phyloP scores from a whole-genome alignment of 2,329 filamentous ascomycete species.

The Ophiostoma sp. region DNA sequence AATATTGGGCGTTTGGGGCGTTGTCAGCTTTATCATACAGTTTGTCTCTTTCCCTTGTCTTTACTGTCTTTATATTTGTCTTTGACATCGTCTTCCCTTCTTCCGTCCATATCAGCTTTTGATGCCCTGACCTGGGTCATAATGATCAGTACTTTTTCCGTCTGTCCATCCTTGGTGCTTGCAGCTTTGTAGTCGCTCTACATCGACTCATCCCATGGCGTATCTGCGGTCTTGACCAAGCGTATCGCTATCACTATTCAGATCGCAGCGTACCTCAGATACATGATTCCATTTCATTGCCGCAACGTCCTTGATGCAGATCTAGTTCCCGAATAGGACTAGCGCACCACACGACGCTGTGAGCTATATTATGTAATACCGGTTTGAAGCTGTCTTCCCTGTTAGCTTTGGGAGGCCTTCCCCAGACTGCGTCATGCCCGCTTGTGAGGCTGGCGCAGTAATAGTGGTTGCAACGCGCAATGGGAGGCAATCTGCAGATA shows the following conservation, averaged over 20 bases:
- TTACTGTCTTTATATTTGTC: too few relatives aligned
- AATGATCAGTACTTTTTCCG: not conserved
- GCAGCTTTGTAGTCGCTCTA: too few relatives aligned
- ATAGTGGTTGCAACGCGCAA: not conserved
- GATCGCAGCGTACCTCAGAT: too few relatives aligned
- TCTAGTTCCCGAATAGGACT: not conserved
- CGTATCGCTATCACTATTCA: too few relatives aligned
- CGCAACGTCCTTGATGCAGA: too few relatives aligned
- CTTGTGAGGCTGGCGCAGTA: slow-evolving; percentile 6
- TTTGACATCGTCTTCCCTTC: too few relatives aligned
- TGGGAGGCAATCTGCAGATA: not conserved
- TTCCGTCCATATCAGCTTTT: not conserved
- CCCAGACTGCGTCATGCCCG: slow-evolving; percentile 11
- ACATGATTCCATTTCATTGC: too few relatives aligned
- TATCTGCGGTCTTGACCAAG: too few relatives aligned
- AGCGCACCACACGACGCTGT: not conserved
- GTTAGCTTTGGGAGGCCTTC: slow-evolving; percentile 4
- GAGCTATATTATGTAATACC: not conserved
- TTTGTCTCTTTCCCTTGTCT: not conserved
- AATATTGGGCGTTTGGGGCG: slow-evolving; percentile 12
- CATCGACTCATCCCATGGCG: too few relatives aligned
- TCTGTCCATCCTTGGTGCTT: not conserved
- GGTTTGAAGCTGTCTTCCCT: not conserved
- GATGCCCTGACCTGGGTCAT: too few relatives aligned
- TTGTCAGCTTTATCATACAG: slow-evolving; percentile 7